Evolutionary conservation across 768 basidiomycete species (phyloP).

Genomic region (Artomyces pyxidatus): DNA sequence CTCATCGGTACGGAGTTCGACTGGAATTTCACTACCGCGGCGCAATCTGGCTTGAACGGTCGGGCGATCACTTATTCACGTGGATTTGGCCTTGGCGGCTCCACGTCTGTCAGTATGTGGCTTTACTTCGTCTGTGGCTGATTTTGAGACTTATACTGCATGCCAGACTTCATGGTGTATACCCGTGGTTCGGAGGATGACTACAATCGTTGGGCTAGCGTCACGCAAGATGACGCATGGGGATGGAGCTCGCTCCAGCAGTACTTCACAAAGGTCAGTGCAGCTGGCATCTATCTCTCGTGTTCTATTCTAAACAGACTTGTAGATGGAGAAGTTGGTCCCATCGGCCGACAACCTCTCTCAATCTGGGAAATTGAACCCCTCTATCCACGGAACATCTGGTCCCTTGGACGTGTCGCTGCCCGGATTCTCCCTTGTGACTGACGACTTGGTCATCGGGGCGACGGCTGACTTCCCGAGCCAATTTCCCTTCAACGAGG

Average conservation of each 20-base stretch:
- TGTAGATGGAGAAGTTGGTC: constrained; percentile 30
- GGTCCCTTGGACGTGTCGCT: constrained; percentile 24
- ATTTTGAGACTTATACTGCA: not conserved
- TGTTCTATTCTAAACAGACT: not conserved
- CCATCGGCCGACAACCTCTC: constrained; percentile 32
- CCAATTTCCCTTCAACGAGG: constrained; percentile 33
- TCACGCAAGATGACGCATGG: constrained; percentile 22
- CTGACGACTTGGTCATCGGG: constrained; percentile 28
- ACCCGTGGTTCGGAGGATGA: constrained; percentile 21
- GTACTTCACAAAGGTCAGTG: constrained; percentile 4
- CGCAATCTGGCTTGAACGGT: constrained; percentile 1
- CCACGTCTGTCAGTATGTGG: not conserved
- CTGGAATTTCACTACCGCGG: constrained; percentile 4
- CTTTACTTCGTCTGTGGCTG: not conserved
- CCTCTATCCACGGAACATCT: constrained; percentile 28
- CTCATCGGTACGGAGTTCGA: not conserved
- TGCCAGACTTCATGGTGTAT: constrained; percentile 21
- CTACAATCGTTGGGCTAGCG: constrained; percentile 18
- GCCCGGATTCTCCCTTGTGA: not conserved
- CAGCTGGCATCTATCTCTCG: too few species aligned
- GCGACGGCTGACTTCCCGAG: constrained; percentile 27
- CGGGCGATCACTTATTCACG: constrained; percentile 1
- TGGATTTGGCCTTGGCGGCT: constrained; percentile 2
- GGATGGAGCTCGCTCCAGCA: constrained; percentile 1
- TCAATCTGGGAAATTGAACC: constrained; percentile 29